Evolutionary conservation across 116 monocot genomes (phyloP), one percentile per base, ranked within the genome.

Genomic region (Zostera marina): DNA sequence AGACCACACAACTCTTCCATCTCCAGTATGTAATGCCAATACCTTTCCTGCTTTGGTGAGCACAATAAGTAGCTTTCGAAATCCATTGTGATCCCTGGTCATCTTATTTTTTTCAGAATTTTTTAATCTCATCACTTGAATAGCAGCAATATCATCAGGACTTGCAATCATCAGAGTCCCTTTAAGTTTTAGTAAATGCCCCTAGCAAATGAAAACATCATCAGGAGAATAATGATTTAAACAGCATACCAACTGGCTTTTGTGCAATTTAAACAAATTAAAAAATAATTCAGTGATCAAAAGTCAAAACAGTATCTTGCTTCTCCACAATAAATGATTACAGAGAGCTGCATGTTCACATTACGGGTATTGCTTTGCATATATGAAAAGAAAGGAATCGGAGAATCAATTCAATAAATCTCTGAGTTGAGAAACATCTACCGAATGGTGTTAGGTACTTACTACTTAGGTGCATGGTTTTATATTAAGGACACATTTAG

Each of bases 61-160:
- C 42, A 85, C 90, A 47, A 98, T 68, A 45, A 98, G 74, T 7
- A 98, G 74, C 68, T 89, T 98, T 48, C 96, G 64, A 56, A 98
- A 98, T 48, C 96, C 96, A 76, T 98, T 98, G 67, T 83, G 96
- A 64, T 98, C 96, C 44, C 96, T 64, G 42, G 82, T 83, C 96
- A 98, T 82, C 70, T 98, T 98, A 56, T 68, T 83, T 76, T 81
- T 98, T 63, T 82, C 81, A 24, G 82, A 78, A 59, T 61, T 83
- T 73, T 72, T 98, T 53, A 86, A 68, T 66, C 89, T 88, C 70
- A 90, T 80, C 40, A 63, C 77, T 73, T 98, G 96, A 58, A 98
- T 78, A 12, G 63, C 83, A 62, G 72, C 75, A 16, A 83, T 19
- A 19, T 98, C 96, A 68, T 75, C 86, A 66, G 90, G 63, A 24